Percentiles rank a stretch among this genome's conserved stretches.
Conservation (phyloP, 225 moss, liverwort and hornwort genomes). For the Climacium dendroides region DNA sequence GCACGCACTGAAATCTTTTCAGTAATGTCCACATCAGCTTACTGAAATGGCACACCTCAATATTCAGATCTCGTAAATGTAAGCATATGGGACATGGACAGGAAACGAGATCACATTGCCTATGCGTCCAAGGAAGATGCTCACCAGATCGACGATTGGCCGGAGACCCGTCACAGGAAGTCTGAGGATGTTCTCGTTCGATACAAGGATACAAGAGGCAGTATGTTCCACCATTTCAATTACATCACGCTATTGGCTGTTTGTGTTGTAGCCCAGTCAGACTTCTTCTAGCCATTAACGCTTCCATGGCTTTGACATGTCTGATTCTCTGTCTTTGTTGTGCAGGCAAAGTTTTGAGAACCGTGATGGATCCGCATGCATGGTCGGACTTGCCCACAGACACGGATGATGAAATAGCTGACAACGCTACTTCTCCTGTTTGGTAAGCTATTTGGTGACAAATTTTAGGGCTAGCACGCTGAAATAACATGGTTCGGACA, state of each 20-base stretch:
- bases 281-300: background rate
- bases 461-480: background rate
- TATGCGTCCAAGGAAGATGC: conserved; percentile 21
- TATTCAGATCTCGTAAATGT: background rate
- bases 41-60: background rate
- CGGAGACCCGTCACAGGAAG: background rate
- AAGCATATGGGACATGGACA: background rate
- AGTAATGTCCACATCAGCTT: background rate
- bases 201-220: conserved; percentile 30
- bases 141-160: conserved; percentile 34
- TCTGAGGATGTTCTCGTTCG: conserved; percentile 32
- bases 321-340: background rate
- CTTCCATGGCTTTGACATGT: background rate
- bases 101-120: conserved; percentile 17
- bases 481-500: background rate
- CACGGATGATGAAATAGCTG: conserved; percentile 30
- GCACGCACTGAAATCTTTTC: background rate
- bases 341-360: conserved; percentile 14
- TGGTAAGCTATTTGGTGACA: conserved; percentile 13
- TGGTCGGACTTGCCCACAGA: conserved; percentile 45
- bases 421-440: conserved; percentile 14
- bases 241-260: background rate
- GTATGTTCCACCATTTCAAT: conserved; percentile 3
- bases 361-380: conserved; percentile 22
- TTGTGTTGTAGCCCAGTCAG: background rate